A percentile compares a stretch with the other conserved stretches of the same genome.
These are phyloP conservation scores for Lithospermum erythrorhizon DNA, from an alignment of 257 asterid species.

Conservation along the genomic window DNA sequence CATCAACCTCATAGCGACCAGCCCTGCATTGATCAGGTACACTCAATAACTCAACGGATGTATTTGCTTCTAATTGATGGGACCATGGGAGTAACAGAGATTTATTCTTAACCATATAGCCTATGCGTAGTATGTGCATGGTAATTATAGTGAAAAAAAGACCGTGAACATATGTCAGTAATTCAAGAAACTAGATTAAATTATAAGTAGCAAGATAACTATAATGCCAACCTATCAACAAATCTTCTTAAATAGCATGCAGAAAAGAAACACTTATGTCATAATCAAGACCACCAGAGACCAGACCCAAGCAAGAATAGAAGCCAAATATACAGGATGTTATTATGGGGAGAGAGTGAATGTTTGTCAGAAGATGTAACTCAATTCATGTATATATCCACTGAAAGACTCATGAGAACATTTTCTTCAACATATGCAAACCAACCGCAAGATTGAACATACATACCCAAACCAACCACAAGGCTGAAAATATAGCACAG, in stretches of 20 bases:
- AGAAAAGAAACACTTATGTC: neutral
- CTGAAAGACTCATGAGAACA: neutral
- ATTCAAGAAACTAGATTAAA: too few species aligned
- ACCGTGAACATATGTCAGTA: too few species aligned
- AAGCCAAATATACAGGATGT: neutral
- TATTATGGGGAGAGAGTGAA: neutral
- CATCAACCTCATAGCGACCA: conserved; percentile 96
- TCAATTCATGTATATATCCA: neutral
- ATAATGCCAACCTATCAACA: neutral
- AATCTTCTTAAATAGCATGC: neutral
- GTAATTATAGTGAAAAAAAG: neutral
- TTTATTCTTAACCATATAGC: neutral
- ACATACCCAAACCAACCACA: conserved; percentile 99
- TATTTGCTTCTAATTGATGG: too few species aligned
- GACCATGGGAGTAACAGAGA: too few species aligned
- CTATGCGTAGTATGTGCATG: neutral
- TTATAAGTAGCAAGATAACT: too few species aligned
- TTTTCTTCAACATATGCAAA: neutral
- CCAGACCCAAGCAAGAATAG: neutral
- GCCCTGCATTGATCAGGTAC: conserved; percentile 40
- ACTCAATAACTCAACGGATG: neutral
- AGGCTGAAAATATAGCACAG: conserved; percentile 88
- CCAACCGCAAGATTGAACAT: neutral
- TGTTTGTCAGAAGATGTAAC: neutral
- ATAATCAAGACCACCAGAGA: neutral